phyloP scores from a whole-genome alignment of 495 filamentous ascomycete genomes.

The Neurospora terricola region DNA sequence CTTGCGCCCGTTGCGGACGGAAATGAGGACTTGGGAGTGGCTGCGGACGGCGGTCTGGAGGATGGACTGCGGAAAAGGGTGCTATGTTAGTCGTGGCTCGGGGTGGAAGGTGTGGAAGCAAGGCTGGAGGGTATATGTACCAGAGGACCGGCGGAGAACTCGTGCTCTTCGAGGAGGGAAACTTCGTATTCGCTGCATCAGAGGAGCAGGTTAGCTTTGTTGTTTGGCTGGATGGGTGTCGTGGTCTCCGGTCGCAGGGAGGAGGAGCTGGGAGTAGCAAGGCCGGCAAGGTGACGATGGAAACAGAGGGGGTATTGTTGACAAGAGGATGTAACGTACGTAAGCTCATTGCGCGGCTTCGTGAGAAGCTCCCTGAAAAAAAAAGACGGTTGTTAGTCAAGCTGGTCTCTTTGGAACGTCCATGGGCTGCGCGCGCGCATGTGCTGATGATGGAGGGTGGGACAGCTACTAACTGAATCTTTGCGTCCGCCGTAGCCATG shows the following conservation, averaged over 20 bases:
- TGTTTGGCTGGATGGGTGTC: constrained; percentile 1
- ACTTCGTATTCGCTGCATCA: constrained; percentile 73
- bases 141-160: constrained; percentile 61
- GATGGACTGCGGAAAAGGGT: constrained; percentile 44
- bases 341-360: constrained; percentile 73
- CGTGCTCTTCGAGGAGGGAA: constrained; percentile 76
- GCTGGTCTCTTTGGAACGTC: background rate
- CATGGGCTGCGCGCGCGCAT: background rate
- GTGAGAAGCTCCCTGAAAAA: constrained; percentile 59
- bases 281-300: background rate
- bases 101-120: background rate
- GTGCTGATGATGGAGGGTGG: background rate
- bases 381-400: background rate
- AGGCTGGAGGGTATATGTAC: constrained; percentile 37
- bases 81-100: background rate
- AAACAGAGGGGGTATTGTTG: background rate
- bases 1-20: constrained; percentile 62
- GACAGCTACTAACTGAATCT: background rate
- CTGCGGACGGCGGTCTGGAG: constrained; percentile 82
- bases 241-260: background rate
- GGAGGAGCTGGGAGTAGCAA: background rate
- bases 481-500: background rate
- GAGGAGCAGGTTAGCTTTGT: background rate
- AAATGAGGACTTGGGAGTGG: constrained; percentile 78
- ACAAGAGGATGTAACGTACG: constrained; percentile 42